Evolutionary conservation across 805 yeast genomes (phyloP).

Genomic region (Aciculoconidium aculeatum): DNA sequence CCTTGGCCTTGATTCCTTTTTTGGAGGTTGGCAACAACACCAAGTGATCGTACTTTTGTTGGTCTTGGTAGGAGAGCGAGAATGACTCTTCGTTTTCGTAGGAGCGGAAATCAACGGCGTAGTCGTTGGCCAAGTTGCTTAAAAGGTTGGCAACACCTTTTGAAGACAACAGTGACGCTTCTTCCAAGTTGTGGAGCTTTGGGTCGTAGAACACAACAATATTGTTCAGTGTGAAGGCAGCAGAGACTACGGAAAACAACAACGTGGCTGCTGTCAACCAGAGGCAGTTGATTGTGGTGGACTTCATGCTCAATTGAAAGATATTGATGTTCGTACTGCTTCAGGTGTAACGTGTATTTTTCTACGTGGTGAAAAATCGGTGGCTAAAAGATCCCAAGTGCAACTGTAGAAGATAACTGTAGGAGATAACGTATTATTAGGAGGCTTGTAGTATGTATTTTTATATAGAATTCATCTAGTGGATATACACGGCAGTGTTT

Average conservation of each 20-base stretch:
- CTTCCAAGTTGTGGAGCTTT: slow-evolving; percentile 15
- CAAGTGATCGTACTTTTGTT: slow-evolving; percentile 22
- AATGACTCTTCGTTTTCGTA: slow-evolving; percentile 19
- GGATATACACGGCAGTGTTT: too few species aligned
- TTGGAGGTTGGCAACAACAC: slow-evolving; percentile 32
- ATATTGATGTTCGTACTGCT: too few species aligned
- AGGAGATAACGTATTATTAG: too few species aligned
- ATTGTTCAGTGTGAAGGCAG: slow-evolving; percentile 1
- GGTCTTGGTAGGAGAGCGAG: slow-evolving; percentile 19
- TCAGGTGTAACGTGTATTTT: too few species aligned
- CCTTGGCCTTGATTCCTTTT: slow-evolving; percentile 26
- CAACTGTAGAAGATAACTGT: too few species aligned
- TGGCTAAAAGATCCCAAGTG: too few species aligned
- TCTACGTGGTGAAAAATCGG: too few species aligned
- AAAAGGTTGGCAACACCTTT: slow-evolving; percentile 18
- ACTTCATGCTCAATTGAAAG: too few species aligned
- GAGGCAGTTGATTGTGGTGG: too few species aligned
- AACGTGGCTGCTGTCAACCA: too few species aligned
- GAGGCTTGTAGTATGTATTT: too few species aligned
- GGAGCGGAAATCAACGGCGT: slow-evolving; percentile 14
- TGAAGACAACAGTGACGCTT: slow-evolving; percentile 10
- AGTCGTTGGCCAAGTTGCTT: slow-evolving; percentile 15
- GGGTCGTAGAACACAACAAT: slow-evolving; percentile 34
- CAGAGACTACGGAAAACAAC: slow-evolving; percentile 1
- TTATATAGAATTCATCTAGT: too few species aligned